Base-by-base conservation (phyloP, 768 basidiomycete species). In the Phallus indusiatus region DNA sequence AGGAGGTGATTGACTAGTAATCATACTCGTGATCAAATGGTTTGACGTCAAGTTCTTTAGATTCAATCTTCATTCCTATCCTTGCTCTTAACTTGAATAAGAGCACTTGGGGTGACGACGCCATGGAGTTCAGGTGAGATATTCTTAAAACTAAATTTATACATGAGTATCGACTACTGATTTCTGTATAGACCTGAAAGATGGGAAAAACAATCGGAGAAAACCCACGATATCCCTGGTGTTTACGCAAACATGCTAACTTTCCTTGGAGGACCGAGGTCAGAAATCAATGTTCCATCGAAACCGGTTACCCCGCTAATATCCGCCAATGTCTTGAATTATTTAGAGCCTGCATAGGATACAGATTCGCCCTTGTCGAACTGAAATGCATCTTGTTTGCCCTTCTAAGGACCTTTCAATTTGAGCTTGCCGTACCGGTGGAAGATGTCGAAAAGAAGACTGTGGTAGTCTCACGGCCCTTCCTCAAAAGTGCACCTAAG, bases 61-160 rank as follows among this genome's bases (percentile, higher is more conserved):
- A 67, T 37, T 65, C 75, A 4, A 62, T 70, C n/a, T 60, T 74
- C 6, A 69, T 87, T 17, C 82, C 82, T 0, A 80, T 86, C 36
- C 56, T 77, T 1, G 71, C 71, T 1, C 56, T 86, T 37, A 84
- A 89, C 63, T 72, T 78, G 7, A 73, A 75, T 10, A 74, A 75
- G 61, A 70, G 67, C 7, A 66, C 86, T 0, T 88, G 85, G 84
- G 85, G 86, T 8, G 72, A 77, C 10, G 84, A 88, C 65, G 79
- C 82, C 0, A 53, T 59, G n/a, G 78, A 82, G 51, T 88, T 86
- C 75, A 80, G 68, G 84, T 82, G 56, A 53, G 75, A 57, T 11
- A 34, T 56, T 5, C 33, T 2, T 2, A 28, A 28, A 28, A 17
- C 47, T 51, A 8, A 20, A 48, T n/a, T 1, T 33, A 55, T 21